Base-by-base conservation (phyloP, 768 basidiomycete species). In the Amanita pallidorosea region DNA sequence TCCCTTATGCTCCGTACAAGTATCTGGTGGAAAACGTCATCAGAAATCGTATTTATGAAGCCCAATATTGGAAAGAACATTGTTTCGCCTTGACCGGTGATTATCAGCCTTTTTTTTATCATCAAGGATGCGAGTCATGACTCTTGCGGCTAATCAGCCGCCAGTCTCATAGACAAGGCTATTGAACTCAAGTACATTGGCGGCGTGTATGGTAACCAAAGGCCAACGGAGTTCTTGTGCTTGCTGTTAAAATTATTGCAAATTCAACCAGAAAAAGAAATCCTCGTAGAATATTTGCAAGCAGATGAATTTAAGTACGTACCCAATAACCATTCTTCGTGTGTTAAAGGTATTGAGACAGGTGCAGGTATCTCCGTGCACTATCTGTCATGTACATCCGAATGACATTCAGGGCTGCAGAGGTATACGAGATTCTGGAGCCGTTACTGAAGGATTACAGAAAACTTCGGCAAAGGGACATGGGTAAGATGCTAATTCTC, bases 291-390 rank as follows among this genome's bases (percentile, higher is more conserved):
- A 62, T 99, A 99, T 63, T 71, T 99, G 20, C 79, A 83, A 49
- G 96, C 92, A 6, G 96, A 98, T 54, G 96, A 99, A 65, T 99
- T 97, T 76, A 99, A 99, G 96, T 95, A 56, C 49, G 86, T 71
- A 33, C 44, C n/a, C 23, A 27, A 31, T 41, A 35, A 13, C 13
- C 33, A 31, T 45, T 13, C 40, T 38, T 12, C 45, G 5, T 33
- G 31, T 9, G 11, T 11, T 31, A 35, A 33, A 48, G 52, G 18
- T 38, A 46, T 27, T 56, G 18, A 54, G 45, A 5, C 47, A 18
- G 20, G 55, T 7, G 4, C 54, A 97, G 95, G 64, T 99, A 99
- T 64, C 72, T 99, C 55, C 79, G 96, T 55, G 95, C 95, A 0
- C 70, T 99, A 22, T 90, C 95, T 3, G 91, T 83, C 4, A 78